Evolutionary conservation across 768 basidiomycete genomes (phyloP).

Genomic region (Calocybe cyanea): DNA sequence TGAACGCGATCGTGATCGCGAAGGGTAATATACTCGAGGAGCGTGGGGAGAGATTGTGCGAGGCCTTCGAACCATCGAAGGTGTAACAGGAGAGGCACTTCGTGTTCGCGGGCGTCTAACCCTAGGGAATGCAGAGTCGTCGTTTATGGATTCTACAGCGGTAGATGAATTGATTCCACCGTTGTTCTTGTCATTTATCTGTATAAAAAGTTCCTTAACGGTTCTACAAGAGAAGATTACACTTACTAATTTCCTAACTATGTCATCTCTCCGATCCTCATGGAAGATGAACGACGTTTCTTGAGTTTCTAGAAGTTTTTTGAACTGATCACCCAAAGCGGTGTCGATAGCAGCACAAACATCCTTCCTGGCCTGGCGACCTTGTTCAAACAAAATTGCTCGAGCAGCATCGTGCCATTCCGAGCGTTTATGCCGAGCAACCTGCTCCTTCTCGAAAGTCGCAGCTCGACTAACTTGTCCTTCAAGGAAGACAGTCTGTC

Average conservation of each 20-base stretch:
- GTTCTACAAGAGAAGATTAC: not conserved
- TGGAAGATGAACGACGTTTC: conserved; percentile 2
- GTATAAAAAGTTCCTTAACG: not conserved
- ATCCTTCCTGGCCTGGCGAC: not conserved
- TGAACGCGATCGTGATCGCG: no score
- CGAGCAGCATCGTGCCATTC: conserved; percentile 4
- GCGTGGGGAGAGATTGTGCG: no score
- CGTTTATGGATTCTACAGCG: not conserved
- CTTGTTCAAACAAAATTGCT: not conserved
- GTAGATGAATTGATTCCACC: not conserved
- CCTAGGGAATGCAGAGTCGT: not conserved
- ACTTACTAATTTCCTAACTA: not conserved
- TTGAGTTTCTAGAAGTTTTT: not conserved
- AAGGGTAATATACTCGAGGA: no score
- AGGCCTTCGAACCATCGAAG: no score
- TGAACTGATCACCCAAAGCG: conserved; percentile 1
- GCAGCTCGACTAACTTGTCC: not conserved
- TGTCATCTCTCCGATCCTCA: conserved; percentile 2
- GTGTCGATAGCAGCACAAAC: not conserved
- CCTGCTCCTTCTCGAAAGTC: not conserved
- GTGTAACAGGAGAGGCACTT: no score
- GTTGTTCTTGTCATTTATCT: not conserved
- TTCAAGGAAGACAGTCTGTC: conserved; percentile 3
- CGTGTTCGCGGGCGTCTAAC: no score
- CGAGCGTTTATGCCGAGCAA: not conserved